Percentiles rank a stretch among this genome's conserved stretches.
phyloP scores from a whole-genome alignment of 2,329 filamentous ascomycete species.

The Ophiocordyceps camponoti-rufipedis region DNA sequence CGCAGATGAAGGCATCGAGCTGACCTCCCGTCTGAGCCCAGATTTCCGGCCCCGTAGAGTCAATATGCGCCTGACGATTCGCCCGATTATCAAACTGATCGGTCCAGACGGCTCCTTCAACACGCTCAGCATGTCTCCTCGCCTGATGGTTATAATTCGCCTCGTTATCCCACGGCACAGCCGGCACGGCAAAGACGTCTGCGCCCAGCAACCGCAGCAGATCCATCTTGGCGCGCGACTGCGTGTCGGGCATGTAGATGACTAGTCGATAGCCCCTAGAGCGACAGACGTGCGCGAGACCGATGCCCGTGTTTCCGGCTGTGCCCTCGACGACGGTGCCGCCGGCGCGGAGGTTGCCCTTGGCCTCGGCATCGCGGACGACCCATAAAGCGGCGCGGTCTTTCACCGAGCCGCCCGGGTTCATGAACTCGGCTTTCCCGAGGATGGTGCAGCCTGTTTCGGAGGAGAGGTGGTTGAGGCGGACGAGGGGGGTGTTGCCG shows the following conservation, averaged over 20 bases:
- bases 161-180: slow-evolving; percentile 87
- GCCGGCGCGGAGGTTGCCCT: slow-evolving; percentile 61
- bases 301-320: slow-evolving; percentile 94
- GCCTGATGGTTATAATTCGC: slow-evolving; percentile 98
- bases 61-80: slow-evolving; percentile 84
- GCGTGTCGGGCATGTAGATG: slow-evolving; percentile 99
- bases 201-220: slow-evolving; percentile 78
- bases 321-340: slow-evolving; percentile 96
- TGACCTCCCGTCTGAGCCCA: slow-evolving; percentile 80
- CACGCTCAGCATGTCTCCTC: slow-evolving; percentile 63
- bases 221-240: slow-evolving; percentile 96
- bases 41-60: slow-evolving; percentile 94
- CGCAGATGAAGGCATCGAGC: slow-evolving; percentile 87
- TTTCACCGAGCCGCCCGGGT: slow-evolving; percentile 91
- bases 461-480: slow-evolving; percentile 70
- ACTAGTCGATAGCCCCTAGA: slow-evolving; percentile 84
- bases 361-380: slow-evolving; percentile 82
- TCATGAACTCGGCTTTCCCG: slow-evolving; percentile 97
- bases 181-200: slow-evolving; percentile 89
- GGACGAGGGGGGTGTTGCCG: slow-evolving; percentile 90
- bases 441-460: slow-evolving; percentile 87
- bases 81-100: slow-evolving; percentile 97
- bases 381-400: slow-evolving; percentile 91
- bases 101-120: slow-evolving; percentile 90
- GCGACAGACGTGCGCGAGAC: slow-evolving; percentile 88